Conservation (phyloP, 768 basidiomycete species). For the Lactarius sp. region DNA sequence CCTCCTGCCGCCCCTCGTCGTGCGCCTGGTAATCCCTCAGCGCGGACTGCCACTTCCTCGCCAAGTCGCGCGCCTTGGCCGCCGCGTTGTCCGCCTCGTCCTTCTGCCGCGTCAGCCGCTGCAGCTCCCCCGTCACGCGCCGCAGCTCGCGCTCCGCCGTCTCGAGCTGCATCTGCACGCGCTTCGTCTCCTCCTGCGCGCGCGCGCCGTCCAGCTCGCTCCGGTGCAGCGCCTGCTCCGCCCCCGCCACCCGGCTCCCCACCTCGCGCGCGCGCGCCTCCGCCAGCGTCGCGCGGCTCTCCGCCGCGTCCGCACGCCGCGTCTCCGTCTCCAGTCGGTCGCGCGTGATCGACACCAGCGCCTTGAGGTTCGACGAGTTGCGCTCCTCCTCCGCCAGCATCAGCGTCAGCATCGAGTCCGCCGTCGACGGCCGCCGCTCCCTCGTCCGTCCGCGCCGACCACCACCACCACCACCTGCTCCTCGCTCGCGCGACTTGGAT, state of each 20-base stretch:
- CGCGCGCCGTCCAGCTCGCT: conserved; percentile 23
- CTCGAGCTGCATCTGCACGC: conserved; percentile 25
- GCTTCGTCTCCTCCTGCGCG: conserved; percentile 25
- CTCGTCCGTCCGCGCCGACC: conserved; percentile 5
- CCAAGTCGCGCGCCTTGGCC: conserved; percentile 25
- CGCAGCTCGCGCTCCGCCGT: conserved; percentile 25
- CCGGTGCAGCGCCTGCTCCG: conserved; percentile 24
- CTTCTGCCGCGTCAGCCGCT: conserved; percentile 21
- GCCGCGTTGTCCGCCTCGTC: conserved; percentile 24
- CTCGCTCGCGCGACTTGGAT: conserved; percentile 19
- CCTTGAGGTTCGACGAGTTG: conserved; percentile 25
- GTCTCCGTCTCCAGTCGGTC: conserved; percentile 23
- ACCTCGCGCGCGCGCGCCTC: conserved; percentile 21
- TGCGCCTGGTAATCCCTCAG: conserved; percentile 23
- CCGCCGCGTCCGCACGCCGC: conserved; percentile 24
- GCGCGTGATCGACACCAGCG: conserved; percentile 23
- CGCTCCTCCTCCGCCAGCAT: conserved; percentile 27
- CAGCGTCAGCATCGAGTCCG: conserved; percentile 23
- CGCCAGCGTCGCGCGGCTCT: conserved; percentile 24
- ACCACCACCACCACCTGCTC: neutral
- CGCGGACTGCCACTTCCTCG: conserved; percentile 23
- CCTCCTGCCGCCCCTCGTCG: conserved; percentile 24
- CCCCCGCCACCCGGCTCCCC: conserved; percentile 1
- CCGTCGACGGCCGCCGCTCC: conserved; percentile 17
- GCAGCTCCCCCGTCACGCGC: conserved; percentile 20